Conservation (phyloP, 1,284 basidiomycete genomes). For the Calocybe gambosa region DNA sequence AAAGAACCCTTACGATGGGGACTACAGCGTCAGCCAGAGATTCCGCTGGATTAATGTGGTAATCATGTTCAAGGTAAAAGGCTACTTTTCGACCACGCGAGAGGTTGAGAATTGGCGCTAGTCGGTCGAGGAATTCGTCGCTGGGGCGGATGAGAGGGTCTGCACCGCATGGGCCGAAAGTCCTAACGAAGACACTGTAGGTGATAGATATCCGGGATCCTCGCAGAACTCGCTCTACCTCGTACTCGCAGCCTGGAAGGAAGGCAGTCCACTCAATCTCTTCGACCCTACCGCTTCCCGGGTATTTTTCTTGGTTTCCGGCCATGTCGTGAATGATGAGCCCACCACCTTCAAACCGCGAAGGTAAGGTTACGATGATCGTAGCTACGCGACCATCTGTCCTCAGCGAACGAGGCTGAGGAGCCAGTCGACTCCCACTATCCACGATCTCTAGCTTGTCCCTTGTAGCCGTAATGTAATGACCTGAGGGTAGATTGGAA, state of each 20-base stretch:
- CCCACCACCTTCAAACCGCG: slow-evolving; percentile 63
- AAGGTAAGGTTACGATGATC: slow-evolving; percentile 65
- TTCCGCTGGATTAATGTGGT: slow-evolving; percentile 68
- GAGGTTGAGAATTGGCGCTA: slow-evolving; percentile 64
- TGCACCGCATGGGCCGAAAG: slow-evolving; percentile 51
- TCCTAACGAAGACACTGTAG: slow-evolving; percentile 64
- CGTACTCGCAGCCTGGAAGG: slow-evolving; percentile 65
- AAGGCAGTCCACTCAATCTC: slow-evolving; percentile 74
- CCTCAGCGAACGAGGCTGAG: slow-evolving; percentile 44
- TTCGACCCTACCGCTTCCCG: slow-evolving; percentile 51
- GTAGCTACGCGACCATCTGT: slow-evolving; percentile 68
- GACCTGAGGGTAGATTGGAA: slow-evolving; percentile 58
- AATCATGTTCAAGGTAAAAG: slow-evolving; percentile 65
- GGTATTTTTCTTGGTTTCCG: slow-evolving; percentile 57
- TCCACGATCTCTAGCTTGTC: slow-evolving; percentile 67
- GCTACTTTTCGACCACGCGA: slow-evolving; percentile 64
- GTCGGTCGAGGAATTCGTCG: slow-evolving; percentile 63
- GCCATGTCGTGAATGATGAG: slow-evolving; percentile 52
- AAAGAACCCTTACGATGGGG: slow-evolving; percentile 55
- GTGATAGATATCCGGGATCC: slow-evolving; percentile 65
- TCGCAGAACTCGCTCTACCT: slow-evolving; percentile 62
- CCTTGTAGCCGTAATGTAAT: slow-evolving; percentile 60
- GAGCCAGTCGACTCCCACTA: slow-evolving; percentile 50
- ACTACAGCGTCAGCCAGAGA: slow-evolving; percentile 63
- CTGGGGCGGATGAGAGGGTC: slow-evolving; percentile 66